phyloP scores from a whole-genome alignment of 2,329 filamentous ascomycete species.

The Tolypocladium tropicale region DNA sequence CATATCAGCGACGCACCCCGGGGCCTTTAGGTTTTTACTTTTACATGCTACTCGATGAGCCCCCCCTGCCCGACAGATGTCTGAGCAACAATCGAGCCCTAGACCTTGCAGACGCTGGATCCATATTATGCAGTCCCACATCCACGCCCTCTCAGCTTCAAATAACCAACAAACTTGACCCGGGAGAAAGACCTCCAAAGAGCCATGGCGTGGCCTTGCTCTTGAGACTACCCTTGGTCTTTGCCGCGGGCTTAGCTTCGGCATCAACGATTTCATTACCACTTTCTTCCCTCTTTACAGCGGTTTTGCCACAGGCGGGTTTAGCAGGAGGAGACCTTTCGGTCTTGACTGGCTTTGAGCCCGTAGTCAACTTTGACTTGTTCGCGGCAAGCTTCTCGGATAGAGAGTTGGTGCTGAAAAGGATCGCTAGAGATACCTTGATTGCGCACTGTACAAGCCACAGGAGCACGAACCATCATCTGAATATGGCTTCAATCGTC shows the following conservation, averaged over 20 bases:
- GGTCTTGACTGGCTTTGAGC: slow-evolving; percentile 9
- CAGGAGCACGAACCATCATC: too few species aligned
- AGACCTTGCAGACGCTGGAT: background rate
- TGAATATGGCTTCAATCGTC: too few species aligned
- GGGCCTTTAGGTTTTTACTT: too few species aligned
- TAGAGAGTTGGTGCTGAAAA: too few species aligned
- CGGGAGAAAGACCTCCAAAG: too few species aligned
- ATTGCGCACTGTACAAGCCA: too few species aligned
- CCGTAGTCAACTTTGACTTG: slow-evolving; percentile 22
- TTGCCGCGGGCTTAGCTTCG: slow-evolving; percentile 14
- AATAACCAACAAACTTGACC: background rate
- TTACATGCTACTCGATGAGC: background rate
- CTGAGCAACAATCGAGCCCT: background rate
- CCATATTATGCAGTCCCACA: background rate
- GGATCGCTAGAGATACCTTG: too few species aligned
- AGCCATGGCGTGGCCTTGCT: slow-evolving; percentile 14
- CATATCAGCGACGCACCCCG: too few species aligned
- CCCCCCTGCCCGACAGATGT: too few species aligned
- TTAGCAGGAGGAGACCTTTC: slow-evolving; percentile 6
- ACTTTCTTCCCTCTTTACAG: slow-evolving; percentile 2
- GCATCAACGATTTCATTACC: slow-evolving; percentile 1
- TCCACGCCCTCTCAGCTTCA: background rate
- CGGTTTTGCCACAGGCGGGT: background rate
- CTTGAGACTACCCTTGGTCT: slow-evolving; percentile 17
- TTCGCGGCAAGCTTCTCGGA: slow-evolving; percentile 24